These are phyloP conservation scores for Monotropa hypopitys DNA, from an alignment of 179 eudicot species.

Conservation along the genomic window DNA sequence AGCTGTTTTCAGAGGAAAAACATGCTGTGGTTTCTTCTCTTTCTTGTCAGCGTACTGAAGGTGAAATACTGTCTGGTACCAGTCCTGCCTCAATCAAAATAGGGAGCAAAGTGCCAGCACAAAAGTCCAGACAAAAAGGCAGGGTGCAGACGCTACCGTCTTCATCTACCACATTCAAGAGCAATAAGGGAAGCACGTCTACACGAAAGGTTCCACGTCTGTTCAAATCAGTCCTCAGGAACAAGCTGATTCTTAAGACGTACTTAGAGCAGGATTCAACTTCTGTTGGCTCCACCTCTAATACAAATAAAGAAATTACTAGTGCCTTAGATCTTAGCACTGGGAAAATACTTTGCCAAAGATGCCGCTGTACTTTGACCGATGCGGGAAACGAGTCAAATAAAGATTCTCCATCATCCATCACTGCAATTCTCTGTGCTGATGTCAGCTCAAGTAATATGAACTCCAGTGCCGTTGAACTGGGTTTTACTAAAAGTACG, in stretches of 20 bases:
- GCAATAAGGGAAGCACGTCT: slow-evolving; percentile 40
- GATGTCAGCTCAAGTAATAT: too few relatives aligned
- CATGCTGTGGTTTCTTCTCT: slow-evolving; percentile 15
- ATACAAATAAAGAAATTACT: slow-evolving; percentile 25
- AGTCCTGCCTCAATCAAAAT: slow-evolving; percentile 19
- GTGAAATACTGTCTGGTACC: too few relatives aligned
- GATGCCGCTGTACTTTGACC: slow-evolving; percentile 60
- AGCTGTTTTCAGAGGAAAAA: slow-evolving; percentile 22
- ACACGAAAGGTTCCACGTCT: slow-evolving; percentile 35
- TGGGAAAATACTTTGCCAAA: slow-evolving; percentile 59
- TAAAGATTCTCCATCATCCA: slow-evolving; percentile 29
- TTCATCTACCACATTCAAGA: slow-evolving; percentile 30
- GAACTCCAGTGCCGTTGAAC: slow-evolving; percentile 9
- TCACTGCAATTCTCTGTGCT: too few relatives aligned
- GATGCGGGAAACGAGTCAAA: slow-evolving; percentile 30
- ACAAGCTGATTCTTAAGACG: slow-evolving; percentile 47
- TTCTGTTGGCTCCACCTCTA: slow-evolving; percentile 21
- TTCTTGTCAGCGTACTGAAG: slow-evolving; percentile 12
- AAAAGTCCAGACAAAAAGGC: slow-evolving; percentile 33
- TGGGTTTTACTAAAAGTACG: slow-evolving; percentile 1
- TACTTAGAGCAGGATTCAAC: slow-evolving; percentile 36
- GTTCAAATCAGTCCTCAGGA: slow-evolving; percentile 51
- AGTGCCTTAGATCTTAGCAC: slow-evolving; percentile 28
- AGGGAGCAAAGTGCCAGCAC: slow-evolving; percentile 23
- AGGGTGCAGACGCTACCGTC: slow-evolving; percentile 26